A percentile compares a stretch with the other conserved stretches of the same genome.
phyloP scores from a whole-genome alignment of 371 early-diverging fungal genomes.

The Mucor saturninus region DNA sequence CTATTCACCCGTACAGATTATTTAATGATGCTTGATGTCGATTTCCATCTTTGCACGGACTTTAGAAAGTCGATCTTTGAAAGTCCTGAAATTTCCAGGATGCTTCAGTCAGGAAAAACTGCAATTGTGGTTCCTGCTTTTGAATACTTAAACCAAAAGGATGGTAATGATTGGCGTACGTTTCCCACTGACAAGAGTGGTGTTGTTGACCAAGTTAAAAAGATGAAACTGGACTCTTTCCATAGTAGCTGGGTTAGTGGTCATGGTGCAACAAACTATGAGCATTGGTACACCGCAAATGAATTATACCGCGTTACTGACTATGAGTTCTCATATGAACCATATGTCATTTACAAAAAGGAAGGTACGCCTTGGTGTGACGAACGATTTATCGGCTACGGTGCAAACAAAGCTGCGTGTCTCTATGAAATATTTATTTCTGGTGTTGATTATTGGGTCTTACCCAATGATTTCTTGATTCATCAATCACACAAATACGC shows the following conservation, averaged over 20 bases:
- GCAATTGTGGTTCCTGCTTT: conserved; percentile 64
- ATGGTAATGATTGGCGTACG: conserved; percentile 47
- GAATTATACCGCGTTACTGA: conserved; percentile 52
- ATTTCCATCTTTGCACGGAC: conserved; percentile 63
- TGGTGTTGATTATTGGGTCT: conserved; percentile 59
- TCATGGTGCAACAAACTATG: conserved; percentile 59
- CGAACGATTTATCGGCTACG: conserved; percentile 67
- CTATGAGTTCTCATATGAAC: conserved; percentile 62
- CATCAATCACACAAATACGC: conserved; percentile 65
- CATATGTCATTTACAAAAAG: conserved; percentile 57
- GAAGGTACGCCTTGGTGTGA: conserved; percentile 64
- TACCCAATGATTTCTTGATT: conserved; percentile 62
- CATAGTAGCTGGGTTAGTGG: conserved; percentile 56
- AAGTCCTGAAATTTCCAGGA: conserved; percentile 29
- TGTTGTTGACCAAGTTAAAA: conserved; percentile 38
- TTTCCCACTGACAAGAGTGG: conserved; percentile 49
- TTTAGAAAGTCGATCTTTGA: conserved; percentile 45
- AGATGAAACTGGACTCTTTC: conserved; percentile 49
- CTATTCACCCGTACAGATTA: conserved; percentile 62
- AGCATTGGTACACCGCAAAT: conserved; percentile 49
- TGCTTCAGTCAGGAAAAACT: conserved; percentile 44
- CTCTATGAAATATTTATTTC: conserved; percentile 64
- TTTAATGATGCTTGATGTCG: conserved; percentile 65
- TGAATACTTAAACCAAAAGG: conserved; percentile 54
- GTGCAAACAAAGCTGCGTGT: conserved; percentile 69